These are phyloP conservation scores for Camillea tinctor DNA, from an alignment of 2,329 filamentous ascomycete species.

Conservation along the genomic window DNA sequence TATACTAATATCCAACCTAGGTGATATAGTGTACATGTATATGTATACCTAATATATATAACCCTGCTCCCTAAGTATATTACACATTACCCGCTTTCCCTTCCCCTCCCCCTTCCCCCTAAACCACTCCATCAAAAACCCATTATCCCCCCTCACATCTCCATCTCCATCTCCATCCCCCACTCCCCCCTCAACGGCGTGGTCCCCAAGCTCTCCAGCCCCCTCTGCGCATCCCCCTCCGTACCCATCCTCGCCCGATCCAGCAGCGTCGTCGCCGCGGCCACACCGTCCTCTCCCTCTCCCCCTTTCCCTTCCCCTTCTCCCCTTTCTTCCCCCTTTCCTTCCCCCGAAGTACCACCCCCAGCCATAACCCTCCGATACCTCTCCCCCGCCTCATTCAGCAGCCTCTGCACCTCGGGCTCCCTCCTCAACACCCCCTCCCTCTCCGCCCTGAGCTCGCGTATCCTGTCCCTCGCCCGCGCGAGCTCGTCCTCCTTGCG, in stretches of 20 bases:
- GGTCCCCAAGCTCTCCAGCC: constrained; percentile 47
- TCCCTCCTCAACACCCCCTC: constrained; percentile 65
- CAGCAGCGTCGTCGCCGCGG: constrained; percentile 27
- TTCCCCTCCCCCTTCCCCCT: too few species aligned
- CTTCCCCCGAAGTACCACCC: too few species aligned
- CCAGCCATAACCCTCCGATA: constrained; percentile 46
- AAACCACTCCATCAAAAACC: too few species aligned
- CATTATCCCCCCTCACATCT: too few species aligned
- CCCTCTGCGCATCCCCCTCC: constrained; percentile 30
- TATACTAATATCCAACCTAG: too few species aligned
- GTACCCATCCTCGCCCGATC: constrained; percentile 20
- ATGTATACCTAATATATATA: too few species aligned
- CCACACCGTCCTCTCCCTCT: constrained; percentile 8
- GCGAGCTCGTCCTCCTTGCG: constrained; percentile 59
- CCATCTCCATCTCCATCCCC: constrained; percentile 29
- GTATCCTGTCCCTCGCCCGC: constrained; percentile 53
- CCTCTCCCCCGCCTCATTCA: constrained; percentile 77
- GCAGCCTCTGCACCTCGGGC: constrained; percentile 73
- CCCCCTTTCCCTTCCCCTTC: background rate
- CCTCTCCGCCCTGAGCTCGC: constrained; percentile 60
- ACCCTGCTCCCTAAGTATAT: too few species aligned
- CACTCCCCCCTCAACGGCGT: constrained; percentile 42
- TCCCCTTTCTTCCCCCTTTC: background rate
- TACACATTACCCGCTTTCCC: constrained; percentile 28
- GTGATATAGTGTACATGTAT: too few species aligned